Conservation (phyloP, 257 asterid genomes). For the Solanum dulcamara region DNA sequence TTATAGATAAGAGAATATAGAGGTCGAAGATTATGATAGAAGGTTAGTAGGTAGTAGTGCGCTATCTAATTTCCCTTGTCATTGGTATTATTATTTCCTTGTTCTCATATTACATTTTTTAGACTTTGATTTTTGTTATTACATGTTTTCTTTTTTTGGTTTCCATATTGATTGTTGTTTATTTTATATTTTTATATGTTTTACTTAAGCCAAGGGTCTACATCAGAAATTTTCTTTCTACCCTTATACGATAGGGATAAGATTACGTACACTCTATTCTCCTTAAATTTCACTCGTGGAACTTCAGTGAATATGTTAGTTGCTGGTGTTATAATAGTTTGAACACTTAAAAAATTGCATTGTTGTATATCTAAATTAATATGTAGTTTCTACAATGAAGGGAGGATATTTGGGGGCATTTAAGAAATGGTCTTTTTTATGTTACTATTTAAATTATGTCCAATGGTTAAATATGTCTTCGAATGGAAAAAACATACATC, state of each 20-base stretch:
- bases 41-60: background rate
- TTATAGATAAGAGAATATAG: background rate
- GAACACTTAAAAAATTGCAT: background rate
- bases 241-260: background rate
- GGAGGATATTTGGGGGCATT: background rate
- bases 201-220: background rate
- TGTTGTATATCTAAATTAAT: background rate
- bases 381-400: background rate
- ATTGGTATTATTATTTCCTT: background rate
- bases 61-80: background rate
- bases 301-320: background rate
- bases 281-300: accelerated
- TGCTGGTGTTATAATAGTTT: background rate
- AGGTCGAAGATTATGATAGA: background rate
- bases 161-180: background rate
- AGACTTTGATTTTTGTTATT: background rate
- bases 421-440: background rate
- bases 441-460: background rate
- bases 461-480: background rate
- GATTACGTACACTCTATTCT: accelerated
- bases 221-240: background rate
- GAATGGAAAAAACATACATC: background rate
- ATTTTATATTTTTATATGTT: background rate
- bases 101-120: background rate
- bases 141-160: background rate